Evolutionary conservation across 352 stramenopile genomes (phyloP).

Genomic region (Elongisporangium prolatum): DNA sequence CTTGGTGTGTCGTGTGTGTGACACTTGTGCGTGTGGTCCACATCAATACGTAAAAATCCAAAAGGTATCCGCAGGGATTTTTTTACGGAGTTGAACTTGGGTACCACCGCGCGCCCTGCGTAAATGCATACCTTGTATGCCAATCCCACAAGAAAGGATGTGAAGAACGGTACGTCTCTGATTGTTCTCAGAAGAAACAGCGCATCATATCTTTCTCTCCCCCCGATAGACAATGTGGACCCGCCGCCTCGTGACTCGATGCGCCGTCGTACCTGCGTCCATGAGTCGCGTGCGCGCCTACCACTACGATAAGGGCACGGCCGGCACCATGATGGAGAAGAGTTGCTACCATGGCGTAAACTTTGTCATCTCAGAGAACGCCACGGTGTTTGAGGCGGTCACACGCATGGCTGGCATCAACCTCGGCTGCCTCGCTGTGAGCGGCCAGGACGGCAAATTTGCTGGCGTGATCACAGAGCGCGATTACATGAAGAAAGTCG

Average conservation of each 20-base stretch:
- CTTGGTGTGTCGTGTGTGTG: neutral
- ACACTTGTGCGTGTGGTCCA: neutral
- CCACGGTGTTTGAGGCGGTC: constrained; percentile 92
- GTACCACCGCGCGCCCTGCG: neutral
- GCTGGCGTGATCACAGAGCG: constrained; percentile 91
- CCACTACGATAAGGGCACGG: constrained; percentile 80
- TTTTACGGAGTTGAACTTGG: neutral
- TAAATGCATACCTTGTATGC: neutral
- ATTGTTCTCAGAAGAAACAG: constrained; percentile 2
- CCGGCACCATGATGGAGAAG: constrained; percentile 90
- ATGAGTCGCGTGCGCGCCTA: constrained; percentile 17
- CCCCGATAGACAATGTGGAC: constrained; percentile 1
- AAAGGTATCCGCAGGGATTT: neutral
- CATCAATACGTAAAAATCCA: neutral
- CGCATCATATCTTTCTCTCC: constrained; percentile 8
- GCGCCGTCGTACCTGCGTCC: constrained; percentile 8
- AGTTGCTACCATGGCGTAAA: constrained; percentile 94
- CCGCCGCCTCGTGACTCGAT: constrained; percentile 17
- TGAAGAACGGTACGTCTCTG: no score
- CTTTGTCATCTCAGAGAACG: constrained; percentile 92
- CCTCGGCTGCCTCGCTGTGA: constrained; percentile 89
- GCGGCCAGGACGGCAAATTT: constrained; percentile 85
- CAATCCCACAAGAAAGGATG: neutral
- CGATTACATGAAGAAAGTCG: constrained; percentile 96
- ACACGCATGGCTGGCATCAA: constrained; percentile 95